phyloP scores from a whole-genome alignment of 73 alveolate genomes.

The Diophrys appendiculata region DNA sequence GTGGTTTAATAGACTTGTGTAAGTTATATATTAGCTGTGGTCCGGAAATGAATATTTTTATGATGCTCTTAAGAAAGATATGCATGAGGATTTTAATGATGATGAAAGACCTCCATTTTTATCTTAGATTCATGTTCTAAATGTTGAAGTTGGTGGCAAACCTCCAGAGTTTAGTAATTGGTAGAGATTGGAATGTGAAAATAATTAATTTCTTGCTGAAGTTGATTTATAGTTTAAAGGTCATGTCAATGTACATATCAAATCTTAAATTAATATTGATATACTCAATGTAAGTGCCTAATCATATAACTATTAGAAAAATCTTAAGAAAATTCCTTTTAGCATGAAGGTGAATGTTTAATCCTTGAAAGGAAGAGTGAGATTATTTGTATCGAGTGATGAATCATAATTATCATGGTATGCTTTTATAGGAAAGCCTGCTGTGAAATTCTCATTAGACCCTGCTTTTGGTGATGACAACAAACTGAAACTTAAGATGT shows the following conservation, averaged over 20 bases:
- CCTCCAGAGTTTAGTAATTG: slow-evolving; percentile 8
- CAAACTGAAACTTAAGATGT: slow-evolving; percentile 8
- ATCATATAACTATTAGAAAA: too few species aligned
- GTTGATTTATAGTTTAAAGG: slow-evolving; percentile 19
- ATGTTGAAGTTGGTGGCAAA: slow-evolving; percentile 9
- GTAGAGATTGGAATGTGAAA: slow-evolving; percentile 4
- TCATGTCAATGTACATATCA: background rate
- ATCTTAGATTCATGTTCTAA: slow-evolving; percentile 14
- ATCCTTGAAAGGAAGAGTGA: slow-evolving; percentile 10
- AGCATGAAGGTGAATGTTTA: slow-evolving; percentile 6
- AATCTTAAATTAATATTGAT: too few species aligned
- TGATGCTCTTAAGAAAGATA: background rate
- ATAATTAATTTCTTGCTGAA: slow-evolving; percentile 16
- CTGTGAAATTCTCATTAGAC: slow-evolving; percentile 6
- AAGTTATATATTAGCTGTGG: slow-evolving; percentile 11
- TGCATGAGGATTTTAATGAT: slow-evolving; percentile 19
- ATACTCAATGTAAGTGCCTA: too few species aligned
- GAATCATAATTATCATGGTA: slow-evolving; percentile 11
- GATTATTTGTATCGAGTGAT: slow-evolving; percentile 9
- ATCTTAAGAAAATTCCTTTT: slow-evolving; percentile 6
- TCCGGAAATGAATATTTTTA: slow-evolving; percentile 6
- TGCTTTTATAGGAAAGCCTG: slow-evolving; percentile 21
- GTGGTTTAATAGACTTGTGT: slow-evolving; percentile 19
- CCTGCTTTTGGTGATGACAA: slow-evolving; percentile 11
- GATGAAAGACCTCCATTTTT: slow-evolving; percentile 17